Evolutionary conservation across 768 basidiomycete species (phyloP), one percentile per base, ranked within the genome.

Genomic region (Kwoniella sp.): DNA sequence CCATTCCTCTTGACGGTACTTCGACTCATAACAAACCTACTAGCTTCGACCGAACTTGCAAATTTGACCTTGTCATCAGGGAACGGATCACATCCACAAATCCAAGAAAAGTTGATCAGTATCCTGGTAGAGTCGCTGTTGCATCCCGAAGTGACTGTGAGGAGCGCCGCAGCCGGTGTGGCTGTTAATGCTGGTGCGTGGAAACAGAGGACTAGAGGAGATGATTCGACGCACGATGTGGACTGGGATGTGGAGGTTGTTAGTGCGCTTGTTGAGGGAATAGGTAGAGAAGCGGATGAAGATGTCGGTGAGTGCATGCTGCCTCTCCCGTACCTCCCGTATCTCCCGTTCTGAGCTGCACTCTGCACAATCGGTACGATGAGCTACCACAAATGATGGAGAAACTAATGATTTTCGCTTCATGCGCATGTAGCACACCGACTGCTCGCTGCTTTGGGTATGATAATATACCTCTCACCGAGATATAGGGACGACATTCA

Each of bases 361-460:
- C n/a, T n/a, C n/a, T n/a, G n/a, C n/a, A n/a, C n/a, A n/a, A n/a
- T n/a, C n/a, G n/a, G n/a, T n/a, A n/a, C n/a, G n/a, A n/a, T n/a
- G n/a, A n/a, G n/a, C n/a, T n/a, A n/a, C n/a, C n/a, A n/a, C n/a
- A n/a, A n/a, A n/a, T n/a, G n/a, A n/a, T n/a, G n/a, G n/a, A n/a
- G n/a, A n/a, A n/a, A n/a, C n/a, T n/a, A n/a, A n/a, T n/a, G n/a
- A n/a, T n/a, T n/a, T n/a, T n/a, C n/a, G n/a, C n/a, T n/a, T n/a
- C n/a, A n/a, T n/a, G n/a, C n/a, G n/a, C n/a, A n/a, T n/a, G n/a
- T 27, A 90, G 91, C 93, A 1, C 90, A 96, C 77, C 89, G 92
- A 13, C 80, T 96, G 46, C 83, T 86, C 0, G 92, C 90, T 1
- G 87, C 88, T 5, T 81, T 97, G 33, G 92, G 86, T 0, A 85